A percentile compares a stretch with the other conserved stretches of the same genome.
Conservation (phyloP, 2,329 filamentous ascomycete genomes). For the Berkeleyomyces rouxiae region DNA sequence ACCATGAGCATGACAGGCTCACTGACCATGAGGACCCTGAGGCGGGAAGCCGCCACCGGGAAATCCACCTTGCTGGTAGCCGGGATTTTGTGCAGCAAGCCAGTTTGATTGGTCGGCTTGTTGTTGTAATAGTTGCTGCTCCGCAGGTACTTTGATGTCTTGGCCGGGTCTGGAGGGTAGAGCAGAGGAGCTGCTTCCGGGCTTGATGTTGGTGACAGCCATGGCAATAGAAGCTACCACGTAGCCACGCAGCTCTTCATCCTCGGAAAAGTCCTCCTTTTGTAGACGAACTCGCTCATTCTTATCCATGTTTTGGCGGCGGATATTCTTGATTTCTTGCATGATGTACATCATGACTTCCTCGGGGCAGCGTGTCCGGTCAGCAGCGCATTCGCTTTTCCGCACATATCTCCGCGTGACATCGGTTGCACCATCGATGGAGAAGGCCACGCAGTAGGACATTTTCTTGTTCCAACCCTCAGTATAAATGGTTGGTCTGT, state of each 20-base stretch:
- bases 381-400: constrained; percentile 53
- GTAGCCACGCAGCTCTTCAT: constrained; percentile 56
- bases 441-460: constrained; percentile 94
- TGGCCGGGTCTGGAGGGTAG: constrained; percentile 22
- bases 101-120: constrained; percentile 7
- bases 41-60: neutral
- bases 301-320: constrained; percentile 71
- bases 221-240: constrained; percentile 58
- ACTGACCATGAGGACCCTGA: neutral
- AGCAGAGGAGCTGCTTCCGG: constrained; percentile 22
- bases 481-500: constrained; percentile 79
- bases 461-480: constrained; percentile 95
- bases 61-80: constrained; percentile 7
- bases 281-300: constrained; percentile 67
- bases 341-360: constrained; percentile 82
- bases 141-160: constrained; percentile 44
- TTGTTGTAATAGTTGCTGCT: constrained; percentile 30
- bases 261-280: constrained; percentile 63
- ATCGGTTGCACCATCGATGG: constrained; percentile 62
- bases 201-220: constrained; percentile 52
- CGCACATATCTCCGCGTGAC: constrained; percentile 53
- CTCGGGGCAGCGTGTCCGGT: constrained; percentile 67
- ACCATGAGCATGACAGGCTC: neutral
- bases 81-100: constrained; percentile 6
- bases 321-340: constrained; percentile 74